phyloP scores from a whole-genome alignment of 306 rosid species.

The Herpetospermum pedunculosum region DNA sequence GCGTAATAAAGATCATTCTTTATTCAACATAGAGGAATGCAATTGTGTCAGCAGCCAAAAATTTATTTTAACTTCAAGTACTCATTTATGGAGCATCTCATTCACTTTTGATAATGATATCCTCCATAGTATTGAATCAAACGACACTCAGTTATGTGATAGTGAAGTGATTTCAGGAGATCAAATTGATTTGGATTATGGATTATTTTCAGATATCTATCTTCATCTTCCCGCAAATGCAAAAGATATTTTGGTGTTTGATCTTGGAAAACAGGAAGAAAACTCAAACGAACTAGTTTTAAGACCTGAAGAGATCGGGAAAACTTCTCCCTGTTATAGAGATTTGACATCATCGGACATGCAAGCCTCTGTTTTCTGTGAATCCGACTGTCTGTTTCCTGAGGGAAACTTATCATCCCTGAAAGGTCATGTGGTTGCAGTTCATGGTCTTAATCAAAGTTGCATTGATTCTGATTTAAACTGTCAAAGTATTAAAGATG shows the following conservation, averaged over 20 bases:
- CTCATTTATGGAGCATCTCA: constrained; percentile 54
- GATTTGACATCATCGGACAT: neutral
- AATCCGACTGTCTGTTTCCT: constrained; percentile 43
- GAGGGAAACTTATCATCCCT: constrained; percentile 56
- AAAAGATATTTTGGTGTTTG: constrained; percentile 23
- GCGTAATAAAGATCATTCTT: constrained; percentile 30
- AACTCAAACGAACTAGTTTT: constrained; percentile 20
- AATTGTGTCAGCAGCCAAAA: constrained; percentile 19
- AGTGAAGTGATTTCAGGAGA: constrained; percentile 22
- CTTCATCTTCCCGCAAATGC: constrained; percentile 41
- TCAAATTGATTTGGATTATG: constrained; percentile 17
- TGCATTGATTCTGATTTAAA: constrained; percentile 23
- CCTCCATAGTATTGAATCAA: constrained; percentile 16
- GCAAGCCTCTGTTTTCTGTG: constrained; percentile 7
- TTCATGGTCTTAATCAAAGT: constrained; percentile 31
- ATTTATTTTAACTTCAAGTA: constrained; percentile 33
- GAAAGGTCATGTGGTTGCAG: constrained; percentile 43
- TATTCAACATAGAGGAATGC: constrained; percentile 29
- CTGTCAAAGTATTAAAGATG: constrained; percentile 21
- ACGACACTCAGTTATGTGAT: constrained; percentile 9
- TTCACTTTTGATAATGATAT: constrained; percentile 36
- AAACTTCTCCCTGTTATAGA: constrained; percentile 14
- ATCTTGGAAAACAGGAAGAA: constrained; percentile 19
- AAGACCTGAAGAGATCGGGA: constrained; percentile 21
- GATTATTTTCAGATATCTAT: constrained; percentile 44